Evolutionary conservation across 2,329 filamentous ascomycete species (phyloP), one percentile per base, ranked within the genome.

Genomic region (Pseudodiploospora longispora): DNA sequence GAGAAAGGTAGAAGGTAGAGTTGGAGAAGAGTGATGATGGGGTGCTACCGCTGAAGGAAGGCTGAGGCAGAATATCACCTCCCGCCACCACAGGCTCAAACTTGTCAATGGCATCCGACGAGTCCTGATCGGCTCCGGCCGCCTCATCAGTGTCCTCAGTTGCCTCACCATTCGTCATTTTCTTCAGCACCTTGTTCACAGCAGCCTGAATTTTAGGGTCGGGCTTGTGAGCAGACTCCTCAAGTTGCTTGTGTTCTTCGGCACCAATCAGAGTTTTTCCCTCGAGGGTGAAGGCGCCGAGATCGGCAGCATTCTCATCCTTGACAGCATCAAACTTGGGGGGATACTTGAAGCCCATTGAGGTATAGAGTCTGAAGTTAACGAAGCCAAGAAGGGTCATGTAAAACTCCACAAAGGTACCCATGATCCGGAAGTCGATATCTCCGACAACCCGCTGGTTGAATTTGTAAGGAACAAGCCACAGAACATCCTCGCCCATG

Each of bases 381-480:
- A 97, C 82, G 59, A 98, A 98, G 48, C 91, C 86, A 19, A 98
- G 74, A 10, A 98, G 76, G 4, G 91, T 97, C 58, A 94, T 95
- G 73, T 98, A 98, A 66, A 98, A 98, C 65, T 98, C 91, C 52
- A 98, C 83, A 61, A 98, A 98, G 4, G 93, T 98, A 47, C 88
- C 91, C 93, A 98, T 98, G 67, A 98, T 98, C 59, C 93, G 78
- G 71, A 96, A 98, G 66, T 98, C 93, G 52, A 98, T 85, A 65
- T 98, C 93, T 46, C 85, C 87, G 35, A 93, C 87, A 10, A 95
- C 83, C 55, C 87, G 78, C 72, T 98, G 93, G 60, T 97, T 95
- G 69, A 98, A 98, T 65, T 88, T 88, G 72, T 98, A 98, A 1
- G 93, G 93, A 8, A 96, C 91, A 34, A 98, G 75, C 93, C 93